Percentiles rank a stretch among this genome's conserved stretches.
phyloP scores from a whole-genome alignment of 1,139 yeast genomes.

The Zhuliangozyma parablackwelliae region DNA sequence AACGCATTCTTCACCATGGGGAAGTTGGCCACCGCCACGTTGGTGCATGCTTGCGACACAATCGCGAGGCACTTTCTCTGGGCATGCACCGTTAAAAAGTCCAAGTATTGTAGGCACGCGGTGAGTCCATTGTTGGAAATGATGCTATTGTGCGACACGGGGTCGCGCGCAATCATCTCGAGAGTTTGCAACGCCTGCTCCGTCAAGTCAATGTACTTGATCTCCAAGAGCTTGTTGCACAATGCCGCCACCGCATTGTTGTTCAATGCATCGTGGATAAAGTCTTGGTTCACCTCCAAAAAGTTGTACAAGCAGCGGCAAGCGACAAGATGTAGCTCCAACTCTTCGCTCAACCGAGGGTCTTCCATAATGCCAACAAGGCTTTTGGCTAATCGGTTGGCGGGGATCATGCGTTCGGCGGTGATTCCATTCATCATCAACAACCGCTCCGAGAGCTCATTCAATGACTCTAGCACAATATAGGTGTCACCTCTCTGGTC shows the following conservation, averaged over 20 bases:
- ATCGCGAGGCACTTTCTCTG: constrained; percentile 79
- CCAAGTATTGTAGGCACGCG: constrained; percentile 71
- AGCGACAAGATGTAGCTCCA: constrained; percentile 78
- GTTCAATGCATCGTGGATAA: constrained; percentile 59
- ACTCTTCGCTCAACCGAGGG: constrained; percentile 55
- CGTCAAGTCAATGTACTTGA: constrained; percentile 82
- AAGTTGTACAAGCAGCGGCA: constrained; percentile 83
- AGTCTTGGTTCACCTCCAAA: constrained; percentile 70
- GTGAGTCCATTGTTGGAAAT: constrained; percentile 58
- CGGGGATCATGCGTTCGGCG: constrained; percentile 64
- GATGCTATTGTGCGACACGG: constrained; percentile 46
- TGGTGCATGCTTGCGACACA: constrained; percentile 70
- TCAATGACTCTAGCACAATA: constrained; percentile 51
- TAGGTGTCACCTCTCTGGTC: constrained; percentile 44
- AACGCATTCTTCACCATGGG: constrained; percentile 53
- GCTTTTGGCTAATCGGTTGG: constrained; percentile 50
- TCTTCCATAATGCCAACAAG: constrained; percentile 59
- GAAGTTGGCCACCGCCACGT: constrained; percentile 42
- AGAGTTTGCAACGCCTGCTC: constrained; percentile 85
- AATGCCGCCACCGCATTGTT: constrained; percentile 66
- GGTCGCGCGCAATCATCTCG: constrained; percentile 60
- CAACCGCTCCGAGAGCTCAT: constrained; percentile 57
- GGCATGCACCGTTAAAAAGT: constrained; percentile 85
- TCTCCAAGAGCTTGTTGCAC: constrained; percentile 65
- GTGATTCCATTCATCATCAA: constrained; percentile 65